Evolutionary conservation across 306 rosid genomes (phyloP), one percentile per base, ranked within the genome.

Genomic region (Oxytropis ochrocephala): DNA sequence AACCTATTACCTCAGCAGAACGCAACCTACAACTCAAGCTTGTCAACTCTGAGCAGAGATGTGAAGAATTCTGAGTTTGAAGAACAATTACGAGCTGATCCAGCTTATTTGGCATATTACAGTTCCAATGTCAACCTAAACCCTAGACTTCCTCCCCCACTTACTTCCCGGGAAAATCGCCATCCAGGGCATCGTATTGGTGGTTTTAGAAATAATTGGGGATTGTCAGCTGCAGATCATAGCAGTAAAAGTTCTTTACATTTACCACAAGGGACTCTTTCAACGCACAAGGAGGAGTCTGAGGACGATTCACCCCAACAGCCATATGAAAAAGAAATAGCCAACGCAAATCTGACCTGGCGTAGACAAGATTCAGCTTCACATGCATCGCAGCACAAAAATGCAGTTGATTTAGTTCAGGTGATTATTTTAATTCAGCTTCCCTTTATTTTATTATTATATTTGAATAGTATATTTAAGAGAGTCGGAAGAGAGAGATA

Each of bases 111-210:
- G 79, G 78, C 85, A 74, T 81, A 59, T 69, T 74, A 65, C 64
- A 63, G 75, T 41, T 80, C 91, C 70, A 79, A 90, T 75, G 83
- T 88, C 77, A 81, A 88, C 76, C 80, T 85, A 65, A 88, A 85
- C 73, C 89, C 91, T 52, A 82, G 90, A 73, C 92, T 73, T 76
- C 84, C 96, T 69, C 81, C 84, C 49, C 85, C 91, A 0, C 83
- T 87, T 48, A 63, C 84, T 32, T 93, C 92, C 18, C 58, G 85
- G 69, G 98, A 90, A 80, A 90, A 85, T 55, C 79, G 74, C 62
- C 77, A 58, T 56, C 65, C 71, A 11, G 84, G 78, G 63, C 83
- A 57, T 44, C 89, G 58, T 60, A 75, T 76, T 78, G 84, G 86
- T 66, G 78, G 81, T 78, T 74, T 79, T 74, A 78, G 85, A 65